Conservation (phyloP, 2,329 filamentous ascomycete species). For the Claviceps paspali region DNA sequence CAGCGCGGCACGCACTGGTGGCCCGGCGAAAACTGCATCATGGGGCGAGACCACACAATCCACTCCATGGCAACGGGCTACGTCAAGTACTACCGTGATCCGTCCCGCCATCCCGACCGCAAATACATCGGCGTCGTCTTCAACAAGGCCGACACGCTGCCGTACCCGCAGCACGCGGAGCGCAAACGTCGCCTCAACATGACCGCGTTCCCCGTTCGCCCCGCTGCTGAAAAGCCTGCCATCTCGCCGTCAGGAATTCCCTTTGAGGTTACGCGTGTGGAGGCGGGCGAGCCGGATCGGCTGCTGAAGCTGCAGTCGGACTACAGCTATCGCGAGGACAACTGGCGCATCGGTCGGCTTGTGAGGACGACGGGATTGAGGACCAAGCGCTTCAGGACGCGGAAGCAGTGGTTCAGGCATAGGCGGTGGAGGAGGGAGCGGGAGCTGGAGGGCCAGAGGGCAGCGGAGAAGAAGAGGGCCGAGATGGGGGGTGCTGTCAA, state of each 20-base stretch:
- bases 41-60: slow-evolving; percentile 94
- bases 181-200: slow-evolving; percentile 64
- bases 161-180: slow-evolving; percentile 58
- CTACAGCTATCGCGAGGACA: slow-evolving; percentile 46
- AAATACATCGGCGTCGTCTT: slow-evolving; percentile 94
- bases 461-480: slow-evolving; percentile 19
- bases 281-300: slow-evolving; percentile 27
- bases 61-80: slow-evolving; percentile 75
- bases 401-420: slow-evolving; percentile 33
- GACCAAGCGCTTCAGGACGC: slow-evolving; percentile 33
- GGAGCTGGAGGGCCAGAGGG: slow-evolving; percentile 25
- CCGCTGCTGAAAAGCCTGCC: slow-evolving; percentile 20
- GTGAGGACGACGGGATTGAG: slow-evolving; percentile 34
- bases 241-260: slow-evolving; percentile 36
- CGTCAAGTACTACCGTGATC: slow-evolving; percentile 94
- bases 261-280: slow-evolving; percentile 26
- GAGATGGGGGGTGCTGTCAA: slow-evolving; percentile 16
- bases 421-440: slow-evolving; percentile 27
- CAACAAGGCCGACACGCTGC: slow-evolving; percentile 65
- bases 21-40: slow-evolving; percentile 85
- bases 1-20: slow-evolving; percentile 92
- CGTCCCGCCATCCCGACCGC: slow-evolving; percentile 62
- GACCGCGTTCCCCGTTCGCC: slow-evolving; percentile 35
- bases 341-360: slow-evolving; percentile 41
- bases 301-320: slow-evolving; percentile 34